Evolutionary conservation across 208 protist species (phyloP), one percentile per base, ranked within the genome.

Genomic region (Leishmania turanica): DNA sequence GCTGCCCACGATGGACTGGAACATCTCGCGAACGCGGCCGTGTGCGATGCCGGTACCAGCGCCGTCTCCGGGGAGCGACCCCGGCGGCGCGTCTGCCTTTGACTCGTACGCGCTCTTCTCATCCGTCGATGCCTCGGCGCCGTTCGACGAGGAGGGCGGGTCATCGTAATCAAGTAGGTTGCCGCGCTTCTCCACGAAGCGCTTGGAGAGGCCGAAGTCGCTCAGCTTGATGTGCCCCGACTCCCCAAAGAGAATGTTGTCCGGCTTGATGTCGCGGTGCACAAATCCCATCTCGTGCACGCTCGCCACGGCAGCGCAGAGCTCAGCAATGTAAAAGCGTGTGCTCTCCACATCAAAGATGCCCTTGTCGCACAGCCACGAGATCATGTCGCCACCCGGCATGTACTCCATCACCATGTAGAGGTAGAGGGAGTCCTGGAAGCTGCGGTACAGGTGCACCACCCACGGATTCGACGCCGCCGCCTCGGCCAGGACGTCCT

Each of bases 191-290:
- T 92, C 87, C 17, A 87, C 85, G 79, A 97, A 97, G 37, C 94
- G 93, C 86, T 99, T 99, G 15, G 94, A 98, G 9, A 99, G 91
- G 1, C 98, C 98, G 92, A 99, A 99, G 87, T 99, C 98, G 56
- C 94, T 96, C n/a, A 99, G 88, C 84, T 99, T 99, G 37, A 99
- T 97, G 87, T 99, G 99, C 1, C 99, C 99, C 54, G 94, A 85
- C 0, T 79, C 81, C 64, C 98, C 98, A 24, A 99, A 91, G n/a
- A 99, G 95, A 49, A 99, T 93, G 87, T 99, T 99, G 84, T 99
- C 99, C 0, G 99, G 99, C 78, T 99, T 99, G 87, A 99, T 98
- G 88, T 99, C 99, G 66, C 98, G 94, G 78, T 98, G 95, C 1
- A 96, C 95, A 88, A 97, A 97, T 64, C 90, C 88, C 95, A 98